phyloP scores from a whole-genome alignment of 2,329 filamentous ascomycete species.

The Hymenoscyphus occultus region DNA sequence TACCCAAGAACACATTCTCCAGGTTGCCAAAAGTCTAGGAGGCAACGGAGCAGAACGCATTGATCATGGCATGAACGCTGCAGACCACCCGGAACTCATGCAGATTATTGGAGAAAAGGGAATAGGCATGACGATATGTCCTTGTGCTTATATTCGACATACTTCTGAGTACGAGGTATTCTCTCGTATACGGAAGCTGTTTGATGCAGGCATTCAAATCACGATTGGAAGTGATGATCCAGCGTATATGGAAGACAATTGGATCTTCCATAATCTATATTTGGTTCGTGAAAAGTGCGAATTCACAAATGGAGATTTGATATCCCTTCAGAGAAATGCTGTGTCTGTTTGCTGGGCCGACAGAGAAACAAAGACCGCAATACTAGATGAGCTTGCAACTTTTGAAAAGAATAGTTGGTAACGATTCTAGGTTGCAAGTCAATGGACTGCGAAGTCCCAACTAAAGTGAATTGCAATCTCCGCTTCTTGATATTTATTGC shows the following conservation, averaged over 20 bases:
- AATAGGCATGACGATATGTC: slow-evolving; percentile 68
- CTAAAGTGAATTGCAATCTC: background rate
- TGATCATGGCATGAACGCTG: slow-evolving; percentile 63
- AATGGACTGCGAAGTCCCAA: background rate
- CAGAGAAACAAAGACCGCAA: slow-evolving; percentile 37
- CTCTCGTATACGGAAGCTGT: slow-evolving; percentile 41
- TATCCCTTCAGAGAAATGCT: slow-evolving; percentile 41
- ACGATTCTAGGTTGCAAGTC: background rate
- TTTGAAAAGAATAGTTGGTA: slow-evolving; percentile 9
- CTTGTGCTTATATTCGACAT: slow-evolving; percentile 63
- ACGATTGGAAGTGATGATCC: slow-evolving; percentile 46
- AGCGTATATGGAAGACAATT: slow-evolving; percentile 48
- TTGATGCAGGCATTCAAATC: slow-evolving; percentile 43
- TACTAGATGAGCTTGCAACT: slow-evolving; percentile 15
- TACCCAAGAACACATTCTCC: slow-evolving; percentile 59
- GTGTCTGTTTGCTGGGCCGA: slow-evolving; percentile 48
- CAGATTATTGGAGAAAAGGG: slow-evolving; percentile 37
- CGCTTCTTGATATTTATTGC: background rate
- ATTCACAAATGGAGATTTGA: slow-evolving; percentile 43
- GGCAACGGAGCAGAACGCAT: slow-evolving; percentile 60
- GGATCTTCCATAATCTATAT: slow-evolving; percentile 47
- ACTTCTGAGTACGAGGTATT: slow-evolving; percentile 42
- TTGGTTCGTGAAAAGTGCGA: slow-evolving; percentile 43
- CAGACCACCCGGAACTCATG: slow-evolving; percentile 56
- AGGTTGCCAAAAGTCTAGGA: slow-evolving; percentile 48